These are phyloP conservation scores for Metschnikowia amazonensis DNA, from an alignment of 805 yeast species.

Conservation along the genomic window DNA sequence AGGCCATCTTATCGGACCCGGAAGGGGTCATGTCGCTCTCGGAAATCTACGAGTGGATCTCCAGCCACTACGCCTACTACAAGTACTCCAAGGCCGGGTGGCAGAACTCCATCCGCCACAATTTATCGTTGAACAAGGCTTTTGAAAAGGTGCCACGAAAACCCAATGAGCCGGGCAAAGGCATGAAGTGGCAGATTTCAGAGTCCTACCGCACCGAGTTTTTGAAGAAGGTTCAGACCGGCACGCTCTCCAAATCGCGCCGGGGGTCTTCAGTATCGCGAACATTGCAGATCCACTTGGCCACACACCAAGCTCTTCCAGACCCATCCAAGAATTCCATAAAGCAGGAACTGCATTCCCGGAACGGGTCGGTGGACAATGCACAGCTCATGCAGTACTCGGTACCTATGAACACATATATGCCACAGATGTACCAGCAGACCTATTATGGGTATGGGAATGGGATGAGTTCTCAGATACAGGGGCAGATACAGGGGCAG, in stretches of 20 bases:
- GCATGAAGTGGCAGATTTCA: constrained; percentile 98
- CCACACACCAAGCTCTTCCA: constrained; percentile 52
- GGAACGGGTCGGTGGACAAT: background rate
- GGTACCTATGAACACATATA: background rate
- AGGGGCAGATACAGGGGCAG: constrained; percentile 5
- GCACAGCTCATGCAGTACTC: constrained; percentile 1
- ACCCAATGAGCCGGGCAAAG: constrained; percentile 96
- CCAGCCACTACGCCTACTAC: constrained; percentile 84
- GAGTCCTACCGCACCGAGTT: constrained; percentile 82
- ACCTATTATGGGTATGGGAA: background rate
- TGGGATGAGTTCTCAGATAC: background rate
- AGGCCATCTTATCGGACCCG: constrained; percentile 82
- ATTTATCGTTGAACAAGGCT: constrained; percentile 90
- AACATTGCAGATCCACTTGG: constrained; percentile 72
- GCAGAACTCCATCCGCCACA: constrained; percentile 98
- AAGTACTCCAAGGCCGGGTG: constrained; percentile 92
- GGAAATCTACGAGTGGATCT: constrained; percentile 90
- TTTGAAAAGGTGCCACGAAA: constrained; percentile 95
- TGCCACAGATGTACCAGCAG: constrained; percentile 5
- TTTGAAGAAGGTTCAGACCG: constrained; percentile 71
- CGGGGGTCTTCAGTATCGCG: constrained; percentile 80
- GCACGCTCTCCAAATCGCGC: constrained; percentile 67
- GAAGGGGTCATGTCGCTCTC: constrained; percentile 87
- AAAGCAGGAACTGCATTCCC: background rate
- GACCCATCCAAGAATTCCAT: constrained; percentile 25